phyloP scores from a whole-genome alignment of 2,329 filamentous ascomycete genomes.

The Cercospora beticola region DNA sequence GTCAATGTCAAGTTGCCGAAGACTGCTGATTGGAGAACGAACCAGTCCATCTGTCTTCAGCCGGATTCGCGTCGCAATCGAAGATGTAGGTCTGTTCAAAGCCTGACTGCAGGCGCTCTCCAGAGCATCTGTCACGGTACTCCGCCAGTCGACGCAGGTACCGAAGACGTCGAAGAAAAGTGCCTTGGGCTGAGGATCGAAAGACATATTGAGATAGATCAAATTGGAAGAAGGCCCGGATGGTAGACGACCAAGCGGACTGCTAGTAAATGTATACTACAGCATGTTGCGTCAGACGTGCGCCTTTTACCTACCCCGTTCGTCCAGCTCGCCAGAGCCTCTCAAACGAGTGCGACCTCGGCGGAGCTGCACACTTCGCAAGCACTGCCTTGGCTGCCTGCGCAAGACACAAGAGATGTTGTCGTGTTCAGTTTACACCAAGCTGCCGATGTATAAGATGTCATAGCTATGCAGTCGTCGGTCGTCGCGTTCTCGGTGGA shows the following conservation, averaged over 20 bases:
- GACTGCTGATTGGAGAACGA: neutral
- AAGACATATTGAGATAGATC: too few species aligned
- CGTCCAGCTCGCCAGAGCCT: neutral
- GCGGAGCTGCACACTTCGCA: neutral
- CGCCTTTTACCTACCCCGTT: slow-evolving; percentile 7
- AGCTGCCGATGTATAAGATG: neutral
- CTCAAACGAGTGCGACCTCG: slow-evolving; percentile 10
- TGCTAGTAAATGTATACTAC: neutral
- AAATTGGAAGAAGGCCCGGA: too few species aligned
- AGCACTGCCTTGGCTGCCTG: neutral
- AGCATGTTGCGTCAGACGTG: neutral
- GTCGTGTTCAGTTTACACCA: neutral
- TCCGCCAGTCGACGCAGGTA: slow-evolving; percentile 77
- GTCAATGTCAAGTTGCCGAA: neutral
- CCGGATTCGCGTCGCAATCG: slow-evolving; percentile 50
- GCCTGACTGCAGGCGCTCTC: slow-evolving; percentile 48
- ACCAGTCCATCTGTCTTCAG: slow-evolving; percentile 50
- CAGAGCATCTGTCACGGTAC: slow-evolving; percentile 62
- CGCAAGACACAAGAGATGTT: neutral
- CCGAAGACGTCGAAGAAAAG: slow-evolving; percentile 77
- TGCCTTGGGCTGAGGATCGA: slow-evolving; percentile 49
- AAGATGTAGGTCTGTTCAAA: slow-evolving; percentile 49
- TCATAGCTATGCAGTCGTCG: neutral
- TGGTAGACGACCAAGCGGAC: neutral
- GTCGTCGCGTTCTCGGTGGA: neutral